Conservation (phyloP, 371 early-diverging fungal species). For the Circinella minor region DNA sequence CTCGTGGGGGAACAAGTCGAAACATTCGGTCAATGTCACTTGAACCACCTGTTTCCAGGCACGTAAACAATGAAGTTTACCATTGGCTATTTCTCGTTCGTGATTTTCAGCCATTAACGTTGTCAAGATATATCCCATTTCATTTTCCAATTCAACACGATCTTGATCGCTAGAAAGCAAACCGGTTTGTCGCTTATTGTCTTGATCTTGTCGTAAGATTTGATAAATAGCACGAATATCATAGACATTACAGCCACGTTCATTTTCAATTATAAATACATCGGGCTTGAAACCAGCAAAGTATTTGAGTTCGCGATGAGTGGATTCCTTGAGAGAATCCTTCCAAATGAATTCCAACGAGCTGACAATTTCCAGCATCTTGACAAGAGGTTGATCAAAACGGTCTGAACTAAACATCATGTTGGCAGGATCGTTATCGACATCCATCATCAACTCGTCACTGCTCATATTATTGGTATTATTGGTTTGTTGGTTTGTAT, state of each 20-base stretch:
- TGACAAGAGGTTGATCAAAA: conserved; percentile 54
- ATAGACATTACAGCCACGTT: conserved; percentile 63
- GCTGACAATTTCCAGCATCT: conserved; percentile 60
- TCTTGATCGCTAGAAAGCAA: conserved; percentile 42
- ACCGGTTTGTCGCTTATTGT: conserved; percentile 41
- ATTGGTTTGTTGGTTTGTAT: conserved; percentile 18
- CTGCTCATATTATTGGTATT: conserved; percentile 20
- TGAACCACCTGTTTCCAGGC: conserved; percentile 86
- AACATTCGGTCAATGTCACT: conserved; percentile 67
- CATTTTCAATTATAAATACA: conserved; percentile 47
- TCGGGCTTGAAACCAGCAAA: conserved; percentile 29
- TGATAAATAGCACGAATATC: conserved; percentile 69
- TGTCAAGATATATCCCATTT: conserved; percentile 58
- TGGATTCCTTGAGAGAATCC: conserved; percentile 35
- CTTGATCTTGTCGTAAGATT: conserved; percentile 22
- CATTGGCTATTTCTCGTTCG: conserved; percentile 63
- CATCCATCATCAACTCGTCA: conserved; percentile 20
- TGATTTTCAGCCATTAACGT: conserved; percentile 68
- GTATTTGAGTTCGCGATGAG: conserved; percentile 13
- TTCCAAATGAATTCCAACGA: conserved; percentile 62
- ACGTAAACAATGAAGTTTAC: conserved; percentile 63
- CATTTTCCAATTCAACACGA: conserved; percentile 47
- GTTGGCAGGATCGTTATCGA: conserved; percentile 64
- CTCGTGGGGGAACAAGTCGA: conserved; percentile 65
- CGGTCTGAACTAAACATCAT: conserved; percentile 83